Percentiles rank a stretch among this genome's conserved stretches.
phyloP scores from a whole-genome alignment of 192 early-diverging fungal genomes.

The Coemansia sp. region DNA sequence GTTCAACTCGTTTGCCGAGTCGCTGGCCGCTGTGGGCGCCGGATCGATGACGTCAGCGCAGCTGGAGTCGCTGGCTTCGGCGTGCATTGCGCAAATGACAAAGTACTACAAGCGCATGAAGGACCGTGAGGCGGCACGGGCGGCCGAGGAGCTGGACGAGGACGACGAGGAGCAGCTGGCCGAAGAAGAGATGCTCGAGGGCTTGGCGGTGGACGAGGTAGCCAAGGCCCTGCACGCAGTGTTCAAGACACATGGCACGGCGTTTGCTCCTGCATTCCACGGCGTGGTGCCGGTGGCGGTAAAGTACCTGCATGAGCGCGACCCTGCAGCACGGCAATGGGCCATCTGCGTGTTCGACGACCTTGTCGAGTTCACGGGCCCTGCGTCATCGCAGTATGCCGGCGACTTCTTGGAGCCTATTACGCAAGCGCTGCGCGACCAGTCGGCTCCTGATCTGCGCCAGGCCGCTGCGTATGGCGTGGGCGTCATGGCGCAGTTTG shows the following conservation, averaged over 20 bases:
- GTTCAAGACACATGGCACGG: conserved; percentile 69
- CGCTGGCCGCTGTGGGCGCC: conserved; percentile 48
- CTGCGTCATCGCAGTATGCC: conserved; percentile 70
- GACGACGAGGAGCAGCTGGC: conserved; percentile 89
- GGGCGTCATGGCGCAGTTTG: conserved; percentile 87
- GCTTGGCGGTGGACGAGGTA: conserved; percentile 64
- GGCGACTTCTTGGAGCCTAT: conserved; percentile 44
- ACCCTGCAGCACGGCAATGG: conserved; percentile 78
- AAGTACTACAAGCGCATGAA: conserved; percentile 76
- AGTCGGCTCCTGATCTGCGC: conserved; percentile 66
- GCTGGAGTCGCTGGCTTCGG: conserved; percentile 69
- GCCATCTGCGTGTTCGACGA: conserved; percentile 92
- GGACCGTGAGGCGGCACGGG: conserved; percentile 71
- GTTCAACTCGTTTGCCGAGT: conserved; percentile 75
- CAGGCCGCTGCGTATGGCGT: conserved; percentile 95
- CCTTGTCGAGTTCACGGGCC: conserved; percentile 86
- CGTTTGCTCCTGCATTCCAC: conserved; percentile 82
- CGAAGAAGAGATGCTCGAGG: conserved; percentile 76
- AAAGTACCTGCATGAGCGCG: conserved; percentile 65
- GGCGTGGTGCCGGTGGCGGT: conserved; percentile 71
- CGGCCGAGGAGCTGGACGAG: conserved; percentile 80
- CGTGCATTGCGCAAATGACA: conserved; percentile 67
- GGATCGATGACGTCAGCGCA: conserved; percentile 58
- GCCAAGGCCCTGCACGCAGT: conserved; percentile 78
- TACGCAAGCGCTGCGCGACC: conserved; percentile 39